These are phyloP conservation scores for Diaporthe capsici DNA, from an alignment of 2,329 filamentous ascomycete species.

Conservation along the genomic window DNA sequence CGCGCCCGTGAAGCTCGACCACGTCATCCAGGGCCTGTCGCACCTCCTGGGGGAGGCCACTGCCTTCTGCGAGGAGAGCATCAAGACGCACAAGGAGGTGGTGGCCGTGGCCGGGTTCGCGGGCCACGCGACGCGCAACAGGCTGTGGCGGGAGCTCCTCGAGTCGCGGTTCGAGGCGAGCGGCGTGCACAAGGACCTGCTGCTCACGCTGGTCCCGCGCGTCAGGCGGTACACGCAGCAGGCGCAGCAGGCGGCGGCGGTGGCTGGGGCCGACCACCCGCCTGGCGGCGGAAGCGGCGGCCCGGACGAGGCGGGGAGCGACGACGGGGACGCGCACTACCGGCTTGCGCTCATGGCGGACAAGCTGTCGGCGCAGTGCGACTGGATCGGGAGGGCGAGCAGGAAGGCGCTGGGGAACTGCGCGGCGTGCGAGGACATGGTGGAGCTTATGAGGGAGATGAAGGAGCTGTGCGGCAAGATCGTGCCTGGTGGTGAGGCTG, in stretches of 20 bases:
- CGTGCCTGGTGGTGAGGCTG: not conserved
- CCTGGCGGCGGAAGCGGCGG: too few species aligned
- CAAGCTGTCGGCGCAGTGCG: conserved; percentile 11
- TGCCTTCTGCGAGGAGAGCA: conserved; percentile 23
- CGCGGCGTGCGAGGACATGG: conserved; percentile 32
- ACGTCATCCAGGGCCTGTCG: conserved; percentile 26
- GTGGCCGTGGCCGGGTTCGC: conserved; percentile 52
- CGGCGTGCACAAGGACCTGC: conserved; percentile 34
- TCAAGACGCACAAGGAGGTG: conserved; percentile 54
- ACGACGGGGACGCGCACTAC: not conserved
- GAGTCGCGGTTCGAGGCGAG: conserved; percentile 14
- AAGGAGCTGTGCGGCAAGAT: conserved; percentile 6
- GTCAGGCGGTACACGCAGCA: conserved; percentile 19
- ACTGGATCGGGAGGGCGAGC: conserved; percentile 4
- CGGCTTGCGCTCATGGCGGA: conserved; percentile 9
- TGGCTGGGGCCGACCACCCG: not conserved
- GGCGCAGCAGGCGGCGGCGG: conserved; percentile 9
- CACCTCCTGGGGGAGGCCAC: conserved; percentile 34
- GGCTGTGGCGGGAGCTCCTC: conserved; percentile 37
- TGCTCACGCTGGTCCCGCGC: conserved; percentile 8
- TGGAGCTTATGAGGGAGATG: conserved; percentile 33
- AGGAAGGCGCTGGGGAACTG: conserved; percentile 5
- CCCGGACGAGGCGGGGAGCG: not conserved
- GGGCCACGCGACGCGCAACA: conserved; percentile 34
- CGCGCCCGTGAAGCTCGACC: conserved; percentile 18